Evolutionary conservation across 2,329 filamentous ascomycete species (phyloP).

Genomic region (Domatiomyces catenatus): DNA sequence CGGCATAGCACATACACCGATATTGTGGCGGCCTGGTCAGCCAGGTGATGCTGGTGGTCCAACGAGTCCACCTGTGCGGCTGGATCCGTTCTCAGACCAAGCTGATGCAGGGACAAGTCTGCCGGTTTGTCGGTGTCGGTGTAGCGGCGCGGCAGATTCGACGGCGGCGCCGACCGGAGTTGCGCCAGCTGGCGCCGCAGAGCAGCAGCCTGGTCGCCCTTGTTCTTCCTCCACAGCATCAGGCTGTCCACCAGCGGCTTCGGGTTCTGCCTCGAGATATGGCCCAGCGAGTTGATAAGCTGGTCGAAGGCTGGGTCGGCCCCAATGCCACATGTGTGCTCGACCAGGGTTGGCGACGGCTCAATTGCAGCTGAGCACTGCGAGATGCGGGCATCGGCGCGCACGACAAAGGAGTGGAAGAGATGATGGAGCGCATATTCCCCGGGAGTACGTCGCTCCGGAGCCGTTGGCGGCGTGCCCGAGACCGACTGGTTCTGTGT

Average conservation of each 20-base stretch:
- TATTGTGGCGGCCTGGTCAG: constrained; percentile 78
- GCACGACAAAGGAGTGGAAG: constrained; percentile 90
- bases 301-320: constrained; percentile 85
- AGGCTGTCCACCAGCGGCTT: constrained; percentile 92
- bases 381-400: constrained; percentile 92
- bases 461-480: constrained; percentile 54
- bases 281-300: constrained; percentile 78
- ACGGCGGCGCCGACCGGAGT: constrained; percentile 6
- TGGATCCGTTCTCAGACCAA: constrained; percentile 14
- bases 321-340: constrained; percentile 77
- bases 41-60: constrained; percentile 45
- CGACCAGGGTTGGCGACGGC: constrained; percentile 69
- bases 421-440: constrained; percentile 95
- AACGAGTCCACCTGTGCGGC: constrained; percentile 19
- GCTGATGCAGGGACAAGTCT: constrained; percentile 21
- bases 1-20: constrained; percentile 93
- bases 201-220: constrained; percentile 72
- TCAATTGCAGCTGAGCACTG: constrained; percentile 68
- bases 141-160: constrained; percentile 49
- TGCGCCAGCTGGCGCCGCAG: constrained; percentile 31
- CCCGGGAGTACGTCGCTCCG: constrained; percentile 63
- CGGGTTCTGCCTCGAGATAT: constrained; percentile 86
- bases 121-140: constrained; percentile 50
- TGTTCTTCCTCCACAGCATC: constrained; percentile 95
- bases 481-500: constrained; percentile 27